Base-by-base conservation (phyloP, 371 early-diverging fungal genomes). In the Mortierella sp. region DNA sequence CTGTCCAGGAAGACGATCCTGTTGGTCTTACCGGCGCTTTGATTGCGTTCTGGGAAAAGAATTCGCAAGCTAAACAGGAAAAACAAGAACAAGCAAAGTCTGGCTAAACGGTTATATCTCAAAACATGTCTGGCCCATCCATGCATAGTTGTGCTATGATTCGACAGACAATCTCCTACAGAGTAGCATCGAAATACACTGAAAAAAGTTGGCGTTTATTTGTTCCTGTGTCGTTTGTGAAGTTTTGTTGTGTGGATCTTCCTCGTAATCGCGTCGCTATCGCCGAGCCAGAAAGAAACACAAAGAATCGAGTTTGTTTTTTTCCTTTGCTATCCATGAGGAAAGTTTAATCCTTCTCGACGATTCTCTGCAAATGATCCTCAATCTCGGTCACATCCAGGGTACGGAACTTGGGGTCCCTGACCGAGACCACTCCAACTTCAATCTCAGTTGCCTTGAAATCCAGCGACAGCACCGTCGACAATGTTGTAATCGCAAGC, bases 401-500 rank as follows among this genome's bases (percentile, higher is more conserved):
- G 39, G 90, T 91, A 66, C 93, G 93, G 94, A 98, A 99, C 71
- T 88, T 84, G 24, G 94, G 91, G 65, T 93, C 85, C 47, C 94
- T 91, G 74, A 89, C 87, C 19, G 92, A 91, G 39, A 98, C 97
- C 50, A 98, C 85, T 22, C 95, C 99, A 68, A 99, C 90, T 87
- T 99, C 99, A 77, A 99, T 90, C 77, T 99, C 99, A 26, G 91
- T 85, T 31, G 98, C 91, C 88, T 99, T 98, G 79, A 99, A 97
- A 87, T 98, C 97, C 70, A 96, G 92, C 5, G 97, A 92, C 66
- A 98, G 89, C 11, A 97, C 95, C 16, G 94, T 92, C 44, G 98
- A 96, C 63, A 99, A 88, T 31, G 99, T 96, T 50, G 95, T 96
- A 74, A 99, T 95, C 11, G 98, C 99, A 71, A 98, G 88, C 96